Conservation (phyloP, 768 basidiomycete species). For the Leccinum imitatum region DNA sequence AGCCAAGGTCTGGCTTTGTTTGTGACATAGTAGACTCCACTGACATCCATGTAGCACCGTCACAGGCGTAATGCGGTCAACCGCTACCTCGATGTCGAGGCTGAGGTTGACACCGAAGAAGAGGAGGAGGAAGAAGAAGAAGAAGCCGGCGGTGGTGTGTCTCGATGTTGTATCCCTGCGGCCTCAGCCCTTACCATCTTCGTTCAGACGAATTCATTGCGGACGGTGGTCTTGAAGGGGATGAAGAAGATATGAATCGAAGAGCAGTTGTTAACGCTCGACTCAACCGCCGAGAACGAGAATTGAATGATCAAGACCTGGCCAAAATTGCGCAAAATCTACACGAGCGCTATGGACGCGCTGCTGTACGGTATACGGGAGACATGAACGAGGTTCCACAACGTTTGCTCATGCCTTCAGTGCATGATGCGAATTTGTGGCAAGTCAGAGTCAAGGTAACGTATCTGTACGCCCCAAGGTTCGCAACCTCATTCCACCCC, state of each 20-base stretch:
- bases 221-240: conserved; percentile 56
- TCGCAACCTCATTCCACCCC: conserved; percentile 1
- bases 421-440: conserved; percentile 95
- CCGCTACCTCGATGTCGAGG: conserved; percentile 94
- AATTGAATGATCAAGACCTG: conserved; percentile 74
- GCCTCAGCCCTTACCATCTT: conserved; percentile 12
- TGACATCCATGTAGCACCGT: conserved; percentile 45
- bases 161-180: background rate
- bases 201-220: conserved; percentile 69
- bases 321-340: conserved; percentile 83
- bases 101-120: conserved; percentile 95
- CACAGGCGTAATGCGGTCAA: conserved; percentile 65
- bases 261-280: conserved; percentile 63
- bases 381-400: conserved; percentile 95
- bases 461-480: background rate
- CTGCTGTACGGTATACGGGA: conserved; percentile 76
- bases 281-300: conserved; percentile 68
- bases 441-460: conserved; percentile 89
- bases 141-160: conserved; percentile 58
- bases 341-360: conserved; percentile 71
- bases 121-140: conserved; percentile 91
- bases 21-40: conserved; percentile 7
- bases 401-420: conserved; percentile 91
- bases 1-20: conserved; percentile 48
- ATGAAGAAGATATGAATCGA: conserved; percentile 54